Base-by-base conservation (phyloP, 148 eudicot genomes). In the Tetragonia tetragonoides region DNA sequence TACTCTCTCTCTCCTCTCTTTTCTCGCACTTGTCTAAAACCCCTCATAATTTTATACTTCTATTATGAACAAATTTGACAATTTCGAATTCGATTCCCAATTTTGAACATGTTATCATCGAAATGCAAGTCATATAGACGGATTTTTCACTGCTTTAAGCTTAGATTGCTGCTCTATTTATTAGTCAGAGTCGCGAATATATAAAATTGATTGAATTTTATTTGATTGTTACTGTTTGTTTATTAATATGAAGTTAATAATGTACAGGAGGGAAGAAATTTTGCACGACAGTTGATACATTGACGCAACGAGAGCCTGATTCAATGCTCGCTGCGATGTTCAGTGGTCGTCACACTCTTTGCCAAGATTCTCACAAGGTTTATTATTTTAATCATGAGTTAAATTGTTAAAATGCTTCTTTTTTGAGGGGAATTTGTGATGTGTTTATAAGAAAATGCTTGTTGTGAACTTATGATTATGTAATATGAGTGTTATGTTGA, bases 241-340 rank as follows among this genome's bases (percentile, higher is more conserved):
- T 46, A 7, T 66, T 12, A 20, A 40, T 42, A 61, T 74, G 15
- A 14, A 51, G 20, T 81, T 10, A 54, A 75, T 80, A 69, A 81
- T 81, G 46, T 47, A 4, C 70, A 92, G 98, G 98, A 68, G 98
- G 98, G 44, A 85, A 87, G 85, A 92, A 94, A 79, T 94, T 92
- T 79, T 90, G 91, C 76, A 94, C 98, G 14, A 94, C 97, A 7
- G 66, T 89, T 81, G 97, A 89, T 85, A 92, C 98, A 42, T 86
- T 94, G 83, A 89, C 93, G 51, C 91, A 88, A 17, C 86, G 97
- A 1, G 98, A 94, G 78, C 98, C 98, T 67, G 91, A 94, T 80
- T 94, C 98, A 44, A 94, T 94, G 98, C 97, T 94, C 23, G 95
- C 98, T 16, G 98, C 98, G 5, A 94, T 94, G 97, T 94, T 94